Evolutionary conservation across 2,329 filamentous ascomycete genomes (phyloP).

Genomic region (Canariomyces notabilis): DNA sequence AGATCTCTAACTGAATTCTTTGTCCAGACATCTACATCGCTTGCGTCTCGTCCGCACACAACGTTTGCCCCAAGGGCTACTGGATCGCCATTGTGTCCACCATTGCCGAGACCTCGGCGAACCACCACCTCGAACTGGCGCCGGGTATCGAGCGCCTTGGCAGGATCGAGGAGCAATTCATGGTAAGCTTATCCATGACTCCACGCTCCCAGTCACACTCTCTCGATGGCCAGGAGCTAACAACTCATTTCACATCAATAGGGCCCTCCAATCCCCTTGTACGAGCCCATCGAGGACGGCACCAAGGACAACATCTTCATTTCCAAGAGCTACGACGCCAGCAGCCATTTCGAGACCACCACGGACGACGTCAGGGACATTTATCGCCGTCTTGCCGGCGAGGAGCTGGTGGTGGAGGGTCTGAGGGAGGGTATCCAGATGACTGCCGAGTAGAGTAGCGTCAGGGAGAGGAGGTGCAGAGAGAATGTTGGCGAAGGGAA

Average conservation of each 20-base stretch:
- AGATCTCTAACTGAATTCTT: constrained; percentile 12
- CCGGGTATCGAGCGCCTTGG: constrained; percentile 89
- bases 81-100: constrained; percentile 98
- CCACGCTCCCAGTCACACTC: not conserved
- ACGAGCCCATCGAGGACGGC: constrained; percentile 82
- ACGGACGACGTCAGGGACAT: constrained; percentile 92
- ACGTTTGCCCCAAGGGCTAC: constrained; percentile 98
- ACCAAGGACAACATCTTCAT: constrained; percentile 89
- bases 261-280: constrained; percentile 83
- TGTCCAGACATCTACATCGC: constrained; percentile 86
- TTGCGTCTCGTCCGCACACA: constrained; percentile 91
- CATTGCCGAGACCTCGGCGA: constrained; percentile 84
- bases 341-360: constrained; percentile 91
- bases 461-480: not conserved
- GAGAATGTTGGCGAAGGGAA: too few relatives aligned
- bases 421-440: constrained; percentile 75
- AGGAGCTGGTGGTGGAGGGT: constrained; percentile 84
- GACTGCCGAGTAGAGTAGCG: constrained; percentile 53
- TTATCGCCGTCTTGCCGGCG: constrained; percentile 75
- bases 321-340: constrained; percentile 97
- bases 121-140: constrained; percentile 94
- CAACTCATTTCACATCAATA: constrained; percentile 27
- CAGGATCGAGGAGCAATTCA: constrained; percentile 93
- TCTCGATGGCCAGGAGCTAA: not conserved
- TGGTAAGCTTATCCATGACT: constrained; percentile 48